Base-by-base conservation (phyloP, 139 green algal species). In the Chlamydomonas incerta region DNA sequence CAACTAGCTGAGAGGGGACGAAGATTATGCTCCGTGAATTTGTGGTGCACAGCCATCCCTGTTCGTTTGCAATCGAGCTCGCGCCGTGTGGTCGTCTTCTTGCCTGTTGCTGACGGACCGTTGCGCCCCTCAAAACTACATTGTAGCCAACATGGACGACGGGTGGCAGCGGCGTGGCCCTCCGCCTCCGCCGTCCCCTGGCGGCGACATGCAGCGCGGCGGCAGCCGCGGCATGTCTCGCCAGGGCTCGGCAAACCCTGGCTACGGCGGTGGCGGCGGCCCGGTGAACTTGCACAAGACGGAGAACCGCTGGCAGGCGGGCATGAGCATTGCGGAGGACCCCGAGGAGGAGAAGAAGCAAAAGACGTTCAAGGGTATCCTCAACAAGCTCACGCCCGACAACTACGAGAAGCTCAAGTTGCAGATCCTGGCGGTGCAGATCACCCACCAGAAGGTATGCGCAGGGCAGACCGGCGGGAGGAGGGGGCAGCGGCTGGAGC, bases 361-460 rank as follows among this genome's bases (percentile, higher is more conserved):
- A 88, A 96, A 96, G 83, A 75, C 76, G 47, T 94, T 99, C 90
- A 99, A 98, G 94, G 92, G 87, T 50, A 91, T 98, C 62, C 93
- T 99, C 33, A 99, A 99, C 93, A 99, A 99, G 96, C 93, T 99
- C 70, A 99, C 97, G n/a, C 95, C 96, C 18, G 94, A 99, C 81
- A 99, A 99, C 88, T 99, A 98, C 87, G 96, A 98, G 31, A 93
- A 91, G 72, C 95, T 99, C 29, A 90, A 93, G 91, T 68, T 80
- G 82, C 93, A 98, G 92, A 93, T 99, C 62, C 72, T 98, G 29
- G 93, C 95, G 3, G 91, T 97, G 29, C 94, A 94, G 37, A 97
- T 98, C 90, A 88, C 88, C n/a, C 87, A 93, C 58, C 88, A 94
- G 11, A 75, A 68, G 77, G 77, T 83, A 13, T 29, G 76, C 2